A percentile compares a stretch with the other conserved stretches of the same genome.
Evolutionary conservation across 2,329 filamentous ascomycete genomes (phyloP).

Genomic region (Raffaelea albimanens): DNA sequence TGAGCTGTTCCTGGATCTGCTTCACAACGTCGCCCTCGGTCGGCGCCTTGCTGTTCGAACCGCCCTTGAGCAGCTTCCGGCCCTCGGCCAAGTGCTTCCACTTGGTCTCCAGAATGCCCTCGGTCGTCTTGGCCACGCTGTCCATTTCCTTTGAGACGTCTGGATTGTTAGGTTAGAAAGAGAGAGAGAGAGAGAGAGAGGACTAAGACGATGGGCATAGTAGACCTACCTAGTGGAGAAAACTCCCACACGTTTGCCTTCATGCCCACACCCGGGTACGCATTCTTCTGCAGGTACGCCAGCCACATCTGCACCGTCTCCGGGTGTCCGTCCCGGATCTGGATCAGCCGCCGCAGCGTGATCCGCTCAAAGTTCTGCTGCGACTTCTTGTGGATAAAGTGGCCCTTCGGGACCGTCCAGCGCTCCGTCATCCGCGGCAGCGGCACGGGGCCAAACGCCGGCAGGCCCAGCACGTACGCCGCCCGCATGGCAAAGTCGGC

Average conservation of each 20-base stretch:
- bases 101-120: conserved; percentile 34
- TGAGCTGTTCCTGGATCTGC: conserved; percentile 30
- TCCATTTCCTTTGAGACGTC: conserved; percentile 45
- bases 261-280: conserved; percentile 95
- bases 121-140: conserved; percentile 31
- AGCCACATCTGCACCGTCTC: conserved; percentile 88
- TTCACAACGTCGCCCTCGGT: conserved; percentile 37
- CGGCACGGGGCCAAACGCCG: conserved; percentile 76
- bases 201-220: neutral
- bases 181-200: neutral
- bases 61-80: neutral
- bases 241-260: conserved; percentile 97
- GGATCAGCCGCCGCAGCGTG: conserved; percentile 75
- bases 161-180: conserved; percentile 17
- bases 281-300: conserved; percentile 82
- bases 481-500: conserved; percentile 89
- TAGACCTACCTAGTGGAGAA: conserved; percentile 53
- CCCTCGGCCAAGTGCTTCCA: conserved; percentile 48
- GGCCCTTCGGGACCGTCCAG: conserved; percentile 83
- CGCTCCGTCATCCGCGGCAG: conserved; percentile 80
- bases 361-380: conserved; percentile 97
- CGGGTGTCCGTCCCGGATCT: conserved; percentile 84
- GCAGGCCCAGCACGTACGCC: conserved; percentile 85
- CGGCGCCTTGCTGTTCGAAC: neutral
- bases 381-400: conserved; percentile 94